phyloP scores from a whole-genome alignment of 2,329 filamentous ascomycete species.

The Colletotrichum lindemuthianum region DNA sequence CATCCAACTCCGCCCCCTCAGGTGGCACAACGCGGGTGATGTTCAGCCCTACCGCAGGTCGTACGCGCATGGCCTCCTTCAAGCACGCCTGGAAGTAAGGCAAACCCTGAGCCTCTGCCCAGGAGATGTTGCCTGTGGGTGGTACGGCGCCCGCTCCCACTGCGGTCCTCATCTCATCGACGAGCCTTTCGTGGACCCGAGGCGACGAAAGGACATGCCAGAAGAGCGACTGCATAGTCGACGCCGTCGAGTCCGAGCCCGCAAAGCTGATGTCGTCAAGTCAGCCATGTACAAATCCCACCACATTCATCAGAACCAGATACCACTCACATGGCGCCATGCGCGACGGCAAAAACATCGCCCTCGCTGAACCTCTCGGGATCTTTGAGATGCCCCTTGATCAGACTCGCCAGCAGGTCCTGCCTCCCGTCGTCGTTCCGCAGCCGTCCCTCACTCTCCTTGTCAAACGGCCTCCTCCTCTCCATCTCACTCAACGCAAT shows the following conservation, averaged over 20 bases:
- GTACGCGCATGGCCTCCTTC: conserved; percentile 65
- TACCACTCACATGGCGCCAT: conserved; percentile 62
- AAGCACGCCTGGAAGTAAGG: conserved; percentile 67
- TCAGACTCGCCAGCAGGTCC: conserved; percentile 61
- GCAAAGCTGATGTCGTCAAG: conserved; percentile 56
- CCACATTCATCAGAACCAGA: background rate
- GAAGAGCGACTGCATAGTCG: conserved; percentile 67
- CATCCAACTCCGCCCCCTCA: conserved; percentile 62
- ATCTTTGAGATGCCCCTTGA: conserved; percentile 62
- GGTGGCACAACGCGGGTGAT: conserved; percentile 62
- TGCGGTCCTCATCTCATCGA: conserved; percentile 56
- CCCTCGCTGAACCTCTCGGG: conserved; percentile 58
- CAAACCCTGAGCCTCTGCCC: conserved; percentile 58
- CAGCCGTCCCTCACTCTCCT: conserved; percentile 54
- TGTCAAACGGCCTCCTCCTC: conserved; percentile 56
- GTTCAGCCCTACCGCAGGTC: conserved; percentile 63
- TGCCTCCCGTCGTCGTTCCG: conserved; percentile 55
- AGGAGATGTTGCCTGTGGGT: conserved; percentile 55
- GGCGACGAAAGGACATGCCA: conserved; percentile 58
- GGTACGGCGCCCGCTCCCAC: conserved; percentile 47
- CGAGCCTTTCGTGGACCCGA: conserved; percentile 51
- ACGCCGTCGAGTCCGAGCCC: conserved; percentile 69
- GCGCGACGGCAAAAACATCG: conserved; percentile 66
- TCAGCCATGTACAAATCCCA: background rate
- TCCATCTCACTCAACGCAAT: conserved; percentile 62